Base-by-base conservation (phyloP, 352 stramenopile genomes). In the Globisporangium mamillatum region DNA sequence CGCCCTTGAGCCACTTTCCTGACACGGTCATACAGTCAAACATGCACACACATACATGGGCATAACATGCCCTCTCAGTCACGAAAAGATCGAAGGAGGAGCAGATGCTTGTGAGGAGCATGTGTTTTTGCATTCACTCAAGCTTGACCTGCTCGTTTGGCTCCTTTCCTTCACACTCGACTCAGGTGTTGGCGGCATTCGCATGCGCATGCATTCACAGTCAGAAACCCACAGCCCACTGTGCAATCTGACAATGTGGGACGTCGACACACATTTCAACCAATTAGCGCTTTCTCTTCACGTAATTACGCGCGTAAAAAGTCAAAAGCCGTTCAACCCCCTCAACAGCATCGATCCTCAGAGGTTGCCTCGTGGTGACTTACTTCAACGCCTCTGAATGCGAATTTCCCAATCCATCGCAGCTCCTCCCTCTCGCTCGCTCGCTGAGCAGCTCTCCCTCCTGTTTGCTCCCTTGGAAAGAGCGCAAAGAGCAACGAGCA, bases 231-330 rank as follows among this genome's bases (percentile, higher is more conserved):
- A 65, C 44, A 24, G 16, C 22, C 5, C 12, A 55, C 59, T 44
- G 59, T 38, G 41, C 25, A 68, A 59, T 64, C 20, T 36, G 56
- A 57, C 64, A 59, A 63, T 32, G n/a, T 34, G 34, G 57, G 64
- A 68, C 67, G 52, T 65, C 59, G 62, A 61, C 59, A 27, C 9
- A 14, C 27, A 69, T 76, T 69, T 74, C 55, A 63, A 34, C 81
- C 81, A 89, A 89, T 89, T 20, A 29, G 25, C 25, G 24, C 25
- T 32, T 12, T 12, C 65, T 70, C 58, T 2, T 16, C 2, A 4
- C 27, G 22, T 58, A 22, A 46, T 60, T 36, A 18, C 38, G 60
- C 54, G 5, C 60, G 69, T 74, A 81, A 84, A 77, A 73, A 77
- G 12, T 55, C 54, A 64, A 64, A 64, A 54, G n/a, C 25, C 32